Base-by-base conservation (phyloP, 805 yeast species). In the Clavispora phyllophila region DNA sequence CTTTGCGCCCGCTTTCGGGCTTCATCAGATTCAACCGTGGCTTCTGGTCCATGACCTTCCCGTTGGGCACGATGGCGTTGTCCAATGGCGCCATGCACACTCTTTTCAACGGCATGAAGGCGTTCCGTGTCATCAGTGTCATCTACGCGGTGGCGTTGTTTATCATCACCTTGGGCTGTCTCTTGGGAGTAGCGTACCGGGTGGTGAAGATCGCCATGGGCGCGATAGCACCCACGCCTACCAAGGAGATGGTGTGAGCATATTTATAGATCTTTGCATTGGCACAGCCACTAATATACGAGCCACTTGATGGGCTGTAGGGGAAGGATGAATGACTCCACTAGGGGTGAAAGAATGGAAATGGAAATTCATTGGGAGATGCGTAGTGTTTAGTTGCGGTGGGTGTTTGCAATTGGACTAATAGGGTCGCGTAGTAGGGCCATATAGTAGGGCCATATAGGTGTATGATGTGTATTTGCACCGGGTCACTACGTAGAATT, bases 21-120 rank as follows among this genome's bases (percentile, higher is more conserved):
- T 44, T 54, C 29, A 48, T 60, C 28, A 41, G 36, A 38, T 60
- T 58, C 40, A 53, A 46, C 38, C 48, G 51, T 13, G 55, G 57
- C 1, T 60, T 55, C 79, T 86, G 96, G 96, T 81, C 89, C 14
- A 76, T 85, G 70, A 85, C 96, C 49, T 89, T 89, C 81, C 96
- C 96, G 4, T 55, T 88, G 53, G 96, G 96, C 2, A 87, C 65
- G 7, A 47, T 86, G 82, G 70, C 83, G 0, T 58, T 84, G 12
- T 78, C 87, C 2, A 73, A 78, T 44, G 60, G 68, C 9, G 75
- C 78, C 51, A 56, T 88, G 15, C 81, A 44, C 48, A 36, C 39
- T 4, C 27, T 37, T 8, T 41, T 20, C 37, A 43, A 53, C 17
- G 74, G 74, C 2, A 57, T 84, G 50, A 55, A 60, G 9, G 78